Base-by-base conservation (phyloP, 2,329 filamentous ascomycete genomes). In the Fusarium dlaminii region DNA sequence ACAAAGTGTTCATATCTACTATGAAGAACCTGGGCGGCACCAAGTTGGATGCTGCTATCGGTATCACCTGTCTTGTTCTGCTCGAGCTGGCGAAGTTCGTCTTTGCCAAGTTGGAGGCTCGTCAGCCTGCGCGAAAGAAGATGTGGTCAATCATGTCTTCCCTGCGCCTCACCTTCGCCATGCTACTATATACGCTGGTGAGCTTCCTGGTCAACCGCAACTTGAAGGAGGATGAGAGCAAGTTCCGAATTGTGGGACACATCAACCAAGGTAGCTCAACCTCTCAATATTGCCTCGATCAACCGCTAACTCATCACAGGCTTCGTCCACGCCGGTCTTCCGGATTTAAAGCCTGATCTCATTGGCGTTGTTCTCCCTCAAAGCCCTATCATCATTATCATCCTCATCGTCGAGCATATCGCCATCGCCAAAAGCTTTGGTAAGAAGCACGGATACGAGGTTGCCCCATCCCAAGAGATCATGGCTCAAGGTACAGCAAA, bases 401-500 rank as follows among this genome's bases (percentile, higher is more conserved):
- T 96, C 24, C 83, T 95, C 24, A 87, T 95, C 27, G 93, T 96
- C 62, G 93, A 95, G 82, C 93, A 96, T 79, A 95, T 95, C 73
- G 92, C 93, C 46, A 95, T 96, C 68, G 91, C 93, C 12, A 96
- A 96, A 80, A 94, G 93, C 0, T 95, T 95, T 78, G 93, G 93
- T 12, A 87, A 93, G 66, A 87, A 94, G 72, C 94, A 94, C 84
- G 93, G 93, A 82, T 96, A 96, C 81, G 91, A 89, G 20, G 92
- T 96, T 77, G 88, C 93, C 64, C 92, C 93, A 0, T 95, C 93
- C 0, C 93, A 96, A 77, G 93, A 96, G 79, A 84, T 95, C 40
- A 91, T 95, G 34, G 93, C 93, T 18, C 92, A 95, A 70, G 93
- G 93, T 40, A 89, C 94, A 7, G 90, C 90, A 37, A 96, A 96